Evolutionary conservation across 2,329 filamentous ascomycete species (phyloP), one percentile per base, ranked within the genome.

Genomic region (Xylaria sp.): DNA sequence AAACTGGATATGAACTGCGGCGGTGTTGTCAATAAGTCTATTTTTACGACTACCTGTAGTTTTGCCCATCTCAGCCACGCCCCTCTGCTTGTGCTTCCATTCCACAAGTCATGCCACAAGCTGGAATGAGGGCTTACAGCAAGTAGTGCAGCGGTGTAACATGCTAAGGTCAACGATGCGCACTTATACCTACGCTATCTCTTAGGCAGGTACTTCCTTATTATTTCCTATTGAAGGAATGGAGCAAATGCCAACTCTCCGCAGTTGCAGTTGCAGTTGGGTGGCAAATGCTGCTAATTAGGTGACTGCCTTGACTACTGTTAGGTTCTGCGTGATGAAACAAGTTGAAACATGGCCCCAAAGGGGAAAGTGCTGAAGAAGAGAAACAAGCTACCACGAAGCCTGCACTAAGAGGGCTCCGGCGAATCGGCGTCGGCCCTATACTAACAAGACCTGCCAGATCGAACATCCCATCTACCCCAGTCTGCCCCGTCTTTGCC

Each of bases 331-430:
- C 6, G 55, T 44, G 61, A 52, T 68, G 68, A 65, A 70, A 65
- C 65, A 65, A 8, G 58, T 68, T 65, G 55, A 68, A 68, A 70
- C 68, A 59, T 57, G 18, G 12, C n/a, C 56, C 57, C 25, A 68
- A 70, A 65, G 18, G 28, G 65, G 68, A 61, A 68, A 65, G 65
- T 59, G 65, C 8, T 50, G 50, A 50, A 48, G 25, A 44, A 44
- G 54, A 63, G 54, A 55, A 63, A 69, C 52, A 63, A 63, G 52
- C 54, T 28, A 50, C 32, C 15, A 44, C 28, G 15, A 57, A 39
- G 46, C 50, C 34, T 37, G 39, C 39, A 44, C 48, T 37, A 56
- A 50, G 39, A 34, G n/a, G 52, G 51, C 50, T 64, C 34, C 28
- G 60, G 12, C 65, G 67, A 70, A 70, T 70, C 58, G 67, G 46